These are phyloP conservation scores for Colletotrichum paranaense DNA, from an alignment of 2,329 filamentous ascomycete genomes.

Conservation along the genomic window DNA sequence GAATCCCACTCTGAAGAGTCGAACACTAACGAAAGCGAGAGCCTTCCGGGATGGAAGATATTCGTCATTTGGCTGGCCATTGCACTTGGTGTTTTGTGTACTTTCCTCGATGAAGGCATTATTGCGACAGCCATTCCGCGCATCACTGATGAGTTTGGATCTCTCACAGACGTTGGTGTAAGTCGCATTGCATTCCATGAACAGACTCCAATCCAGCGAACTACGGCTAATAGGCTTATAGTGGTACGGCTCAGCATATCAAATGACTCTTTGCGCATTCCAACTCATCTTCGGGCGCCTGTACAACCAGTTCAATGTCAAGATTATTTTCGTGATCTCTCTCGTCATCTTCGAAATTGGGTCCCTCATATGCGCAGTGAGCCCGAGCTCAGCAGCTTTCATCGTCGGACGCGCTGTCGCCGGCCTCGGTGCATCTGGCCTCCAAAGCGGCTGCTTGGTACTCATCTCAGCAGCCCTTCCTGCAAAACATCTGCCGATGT, in stretches of 20 bases:
- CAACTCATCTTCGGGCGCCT: slow-evolving; percentile 45
- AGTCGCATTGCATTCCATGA: slow-evolving; percentile 31
- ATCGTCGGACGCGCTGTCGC: slow-evolving; percentile 51
- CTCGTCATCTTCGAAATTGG: slow-evolving; percentile 46
- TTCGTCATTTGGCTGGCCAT: slow-evolving; percentile 18
- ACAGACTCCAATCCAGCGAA: not conserved
- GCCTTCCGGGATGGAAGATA: slow-evolving; percentile 4
- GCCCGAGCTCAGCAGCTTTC: slow-evolving; percentile 47
- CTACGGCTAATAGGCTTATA: not conserved
- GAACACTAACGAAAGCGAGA: fast-evolving
- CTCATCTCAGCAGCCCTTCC: slow-evolving; percentile 26
- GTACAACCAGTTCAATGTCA: slow-evolving; percentile 44
- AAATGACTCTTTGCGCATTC: slow-evolving; percentile 40
- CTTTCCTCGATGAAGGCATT: slow-evolving; percentile 39
- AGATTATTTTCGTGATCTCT: slow-evolving; percentile 42
- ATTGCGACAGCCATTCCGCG: slow-evolving; percentile 50
- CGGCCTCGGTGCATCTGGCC: slow-evolving; percentile 48
- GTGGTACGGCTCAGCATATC: slow-evolving; percentile 46
- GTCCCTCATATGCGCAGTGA: slow-evolving; percentile 48
- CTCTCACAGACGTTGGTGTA: slow-evolving; percentile 53
- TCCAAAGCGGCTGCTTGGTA: slow-evolving; percentile 23
- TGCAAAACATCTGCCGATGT: slow-evolving; percentile 17
- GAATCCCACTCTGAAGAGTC: not conserved
- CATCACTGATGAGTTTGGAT: slow-evolving; percentile 48
- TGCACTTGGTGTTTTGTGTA: slow-evolving; percentile 19